Evolutionary conservation across 1,139 yeast species (phyloP).

Genomic region (Trichomonascaceae sp.): DNA sequence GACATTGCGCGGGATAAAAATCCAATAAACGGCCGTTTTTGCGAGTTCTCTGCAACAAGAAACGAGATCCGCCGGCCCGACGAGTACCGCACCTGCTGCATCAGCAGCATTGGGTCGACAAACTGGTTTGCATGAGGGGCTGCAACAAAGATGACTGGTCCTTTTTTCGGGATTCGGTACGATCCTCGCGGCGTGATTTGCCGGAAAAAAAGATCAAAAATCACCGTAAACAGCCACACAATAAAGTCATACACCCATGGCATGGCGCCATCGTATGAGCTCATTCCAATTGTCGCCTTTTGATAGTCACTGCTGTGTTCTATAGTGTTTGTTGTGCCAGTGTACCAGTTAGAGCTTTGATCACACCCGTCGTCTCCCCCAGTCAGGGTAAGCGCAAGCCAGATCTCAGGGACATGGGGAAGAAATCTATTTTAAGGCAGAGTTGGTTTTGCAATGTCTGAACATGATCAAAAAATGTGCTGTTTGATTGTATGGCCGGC

Average conservation of each 20-base stretch:
- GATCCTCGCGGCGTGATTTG: constrained; percentile 89
- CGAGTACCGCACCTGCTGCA: constrained; percentile 67
- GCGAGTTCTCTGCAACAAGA: constrained; percentile 75
- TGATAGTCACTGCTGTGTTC: too few relatives aligned
- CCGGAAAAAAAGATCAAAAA: constrained; percentile 58
- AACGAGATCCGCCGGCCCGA: constrained; percentile 69
- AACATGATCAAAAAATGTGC: too few relatives aligned
- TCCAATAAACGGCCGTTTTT: constrained; percentile 57
- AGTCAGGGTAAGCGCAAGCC: too few relatives aligned
- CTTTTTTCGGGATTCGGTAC: constrained; percentile 66
- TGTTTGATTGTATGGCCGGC: too few relatives aligned
- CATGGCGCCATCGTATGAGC: too few relatives aligned
- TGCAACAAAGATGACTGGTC: constrained; percentile 88
- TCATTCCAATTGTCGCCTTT: constrained; percentile 6
- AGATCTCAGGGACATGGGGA: too few relatives aligned
- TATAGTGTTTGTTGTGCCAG: too few relatives aligned
- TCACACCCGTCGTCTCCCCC: too few relatives aligned
- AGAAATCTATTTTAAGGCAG: too few relatives aligned
- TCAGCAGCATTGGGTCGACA: constrained; percentile 76
- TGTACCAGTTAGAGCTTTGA: background rate
- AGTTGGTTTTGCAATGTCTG: too few relatives aligned
- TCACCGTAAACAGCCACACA: constrained; percentile 25
- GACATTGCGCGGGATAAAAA: constrained; percentile 59
- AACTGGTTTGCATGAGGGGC: constrained; percentile 98
- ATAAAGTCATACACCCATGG: constrained; percentile 25